Percentiles rank a stretch among this genome's conserved stretches.
Conservation (phyloP, 2,329 filamentous ascomycete genomes). For the Aspergillus sp. region DNA sequence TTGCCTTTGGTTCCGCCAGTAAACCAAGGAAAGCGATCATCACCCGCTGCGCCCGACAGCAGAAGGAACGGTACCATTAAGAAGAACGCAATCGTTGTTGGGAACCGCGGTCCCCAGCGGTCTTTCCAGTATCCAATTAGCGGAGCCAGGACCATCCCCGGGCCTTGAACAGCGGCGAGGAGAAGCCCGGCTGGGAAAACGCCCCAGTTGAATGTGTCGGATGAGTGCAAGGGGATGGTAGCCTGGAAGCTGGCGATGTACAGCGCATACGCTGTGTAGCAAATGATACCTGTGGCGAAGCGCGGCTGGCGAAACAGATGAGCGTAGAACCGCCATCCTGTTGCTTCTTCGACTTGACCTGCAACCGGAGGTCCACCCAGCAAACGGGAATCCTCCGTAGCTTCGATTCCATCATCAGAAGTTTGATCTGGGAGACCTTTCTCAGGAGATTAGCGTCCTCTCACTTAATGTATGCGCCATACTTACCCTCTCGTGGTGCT, state of each 20-base stretch:
- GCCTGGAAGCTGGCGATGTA: background rate
- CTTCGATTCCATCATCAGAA: too few species aligned
- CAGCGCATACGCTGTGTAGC: background rate
- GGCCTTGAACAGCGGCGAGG: background rate
- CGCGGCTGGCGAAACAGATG: background rate
- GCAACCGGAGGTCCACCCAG: too few species aligned
- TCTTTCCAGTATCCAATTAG: background rate
- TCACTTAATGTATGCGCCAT: background rate
- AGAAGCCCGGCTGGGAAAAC: background rate
- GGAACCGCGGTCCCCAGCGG: background rate
- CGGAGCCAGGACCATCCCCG: background rate
- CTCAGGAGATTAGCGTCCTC: too few species aligned
- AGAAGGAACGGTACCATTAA: background rate
- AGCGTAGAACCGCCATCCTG: too few species aligned
- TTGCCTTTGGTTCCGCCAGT: background rate
- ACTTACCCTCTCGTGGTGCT: background rate
- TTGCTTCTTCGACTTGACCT: too few species aligned
- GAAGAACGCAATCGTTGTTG: background rate
- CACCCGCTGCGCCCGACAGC: background rate
- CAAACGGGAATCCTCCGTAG: too few species aligned
- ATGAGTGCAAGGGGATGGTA: background rate
- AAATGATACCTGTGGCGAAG: background rate
- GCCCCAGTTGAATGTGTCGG: background rate
- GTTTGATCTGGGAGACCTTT: too few species aligned
- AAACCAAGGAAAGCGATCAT: background rate